A percentile compares a stretch with the other conserved stretches of the same genome.
Conservation (phyloP, 129 eudicot genomes). For the Ambrosia artemisiifolia region DNA sequence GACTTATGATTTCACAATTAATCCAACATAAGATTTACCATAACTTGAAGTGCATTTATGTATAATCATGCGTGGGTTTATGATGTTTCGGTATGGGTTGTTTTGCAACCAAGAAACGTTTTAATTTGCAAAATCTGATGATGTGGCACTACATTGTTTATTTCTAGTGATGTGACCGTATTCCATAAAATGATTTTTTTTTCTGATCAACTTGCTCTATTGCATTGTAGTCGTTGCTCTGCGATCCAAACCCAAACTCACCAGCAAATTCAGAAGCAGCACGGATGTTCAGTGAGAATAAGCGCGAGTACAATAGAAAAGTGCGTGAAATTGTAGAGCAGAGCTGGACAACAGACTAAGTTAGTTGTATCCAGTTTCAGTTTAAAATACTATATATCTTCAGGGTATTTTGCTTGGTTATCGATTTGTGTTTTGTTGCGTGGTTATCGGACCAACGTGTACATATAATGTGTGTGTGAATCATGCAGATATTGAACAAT, state of each 20-base stretch:
- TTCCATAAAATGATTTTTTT: not conserved
- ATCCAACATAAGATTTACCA: no score
- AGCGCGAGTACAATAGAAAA: not conserved
- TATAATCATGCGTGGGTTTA: no score
- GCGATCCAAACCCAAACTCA: not conserved
- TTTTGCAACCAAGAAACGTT: no score
- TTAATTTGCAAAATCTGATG: no score
- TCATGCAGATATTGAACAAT: not conserved
- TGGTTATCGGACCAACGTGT: not conserved
- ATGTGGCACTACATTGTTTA: no score
- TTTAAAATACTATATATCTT: not conserved
- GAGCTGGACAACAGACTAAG: not conserved
- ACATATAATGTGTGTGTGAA: not conserved
- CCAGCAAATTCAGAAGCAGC: not conserved
- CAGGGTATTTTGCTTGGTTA: not conserved
- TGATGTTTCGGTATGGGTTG: no score
- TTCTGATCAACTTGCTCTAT: not conserved
- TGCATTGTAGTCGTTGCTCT: not conserved
- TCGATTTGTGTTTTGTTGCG: no score
- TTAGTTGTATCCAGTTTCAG: not conserved
- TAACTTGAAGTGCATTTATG: no score
- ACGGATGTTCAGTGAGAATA: constrained; percentile 1
- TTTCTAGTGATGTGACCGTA: no score
- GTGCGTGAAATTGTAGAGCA: constrained; percentile 1
- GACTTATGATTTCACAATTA: no score